Evolutionary conservation across 2,329 filamentous ascomycete genomes (phyloP), one percentile per base, ranked within the genome.

Genomic region (Piedraia hortae): DNA sequence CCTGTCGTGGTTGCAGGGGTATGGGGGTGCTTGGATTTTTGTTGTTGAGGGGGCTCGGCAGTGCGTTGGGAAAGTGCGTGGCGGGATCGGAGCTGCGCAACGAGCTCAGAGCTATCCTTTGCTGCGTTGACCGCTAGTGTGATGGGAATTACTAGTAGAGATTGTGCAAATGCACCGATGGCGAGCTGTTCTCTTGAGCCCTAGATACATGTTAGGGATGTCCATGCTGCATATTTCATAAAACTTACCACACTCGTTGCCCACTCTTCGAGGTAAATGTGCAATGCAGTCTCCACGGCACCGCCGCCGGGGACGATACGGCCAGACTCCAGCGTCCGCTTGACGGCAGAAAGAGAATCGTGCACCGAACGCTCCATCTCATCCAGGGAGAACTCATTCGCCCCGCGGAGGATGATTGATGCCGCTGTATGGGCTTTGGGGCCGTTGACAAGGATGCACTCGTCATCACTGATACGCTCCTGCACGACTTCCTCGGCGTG

Each of bases 361-460:
- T 97, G 85, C 10, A 97, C 67, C 2, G 85, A 93, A 32, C 85
- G 73, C 59, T 97, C 85, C 82, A 93, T 97, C 59, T 97, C 85
- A 41, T 97, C 85, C 14, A 97, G 64, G 28, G 77, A 75, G 53
- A 73, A 93, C 48, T 97, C 85, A 50, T 97, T 93, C 35, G 85
- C 61, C 20, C 85, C 85, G 27, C 85, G 74, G 24, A 97, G 71
- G 35, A 97, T 88, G 47, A 91, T 78, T 10, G 85, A 97, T 14
- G 85, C 80, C 4, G 80, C 89, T 3, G 72, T 85, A 50, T 85
- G 77, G 13, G 72, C 62, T 55, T 91, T 93, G 39, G 85, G 90
- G 24, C 82, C 82, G 57, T 85, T 90, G 44, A 97, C 62, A 31
- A 97, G 53, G 34, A 97, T 97, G 48, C 82, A 93, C 55, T 97